These are phyloP conservation scores for Stygiomarasmius scandens DNA, from an alignment of 1,284 basidiomycete genomes.

Conservation along the genomic window DNA sequence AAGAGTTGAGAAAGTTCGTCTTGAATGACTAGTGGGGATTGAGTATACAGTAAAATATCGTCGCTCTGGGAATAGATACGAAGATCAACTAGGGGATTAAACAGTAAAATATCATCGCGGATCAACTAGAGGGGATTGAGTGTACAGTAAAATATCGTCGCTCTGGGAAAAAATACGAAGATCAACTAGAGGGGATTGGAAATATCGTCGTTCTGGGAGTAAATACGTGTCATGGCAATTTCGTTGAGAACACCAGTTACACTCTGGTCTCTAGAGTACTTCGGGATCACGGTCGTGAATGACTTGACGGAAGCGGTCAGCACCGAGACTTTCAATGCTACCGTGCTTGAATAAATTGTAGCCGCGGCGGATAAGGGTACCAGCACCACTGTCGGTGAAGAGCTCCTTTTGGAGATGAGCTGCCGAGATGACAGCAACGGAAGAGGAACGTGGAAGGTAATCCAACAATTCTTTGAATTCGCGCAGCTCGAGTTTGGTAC, in stretches of 20 bases:
- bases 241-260: constrained; percentile 89
- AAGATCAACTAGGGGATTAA: no score
- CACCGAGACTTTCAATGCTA: constrained; percentile 82
- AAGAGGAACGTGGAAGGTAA: constrained; percentile 96
- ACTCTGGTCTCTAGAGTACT: constrained; percentile 83
- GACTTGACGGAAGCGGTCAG: constrained; percentile 91
- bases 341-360: constrained; percentile 96
- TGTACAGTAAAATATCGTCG: no score
- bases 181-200: no score
- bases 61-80: no score
- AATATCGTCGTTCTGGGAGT: no score
- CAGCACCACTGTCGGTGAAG: constrained; percentile 97
- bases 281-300: constrained; percentile 95
- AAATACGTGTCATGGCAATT: constrained; percentile 77
- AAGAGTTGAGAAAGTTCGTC: no score
- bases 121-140: no score
- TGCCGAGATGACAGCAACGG: constrained; percentile 97
- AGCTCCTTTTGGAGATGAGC: constrained; percentile 96
- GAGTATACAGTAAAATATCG: no score
- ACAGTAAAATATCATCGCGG: no score
- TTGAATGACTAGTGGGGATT: no score
- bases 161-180: no score
- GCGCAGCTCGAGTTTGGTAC: constrained; percentile 98
- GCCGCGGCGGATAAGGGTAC: constrained; percentile 95
- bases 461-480: constrained; percentile 99